phyloP scores from a whole-genome alignment of 2,329 filamentous ascomycete genomes.

The Penicillium sp. region DNA sequence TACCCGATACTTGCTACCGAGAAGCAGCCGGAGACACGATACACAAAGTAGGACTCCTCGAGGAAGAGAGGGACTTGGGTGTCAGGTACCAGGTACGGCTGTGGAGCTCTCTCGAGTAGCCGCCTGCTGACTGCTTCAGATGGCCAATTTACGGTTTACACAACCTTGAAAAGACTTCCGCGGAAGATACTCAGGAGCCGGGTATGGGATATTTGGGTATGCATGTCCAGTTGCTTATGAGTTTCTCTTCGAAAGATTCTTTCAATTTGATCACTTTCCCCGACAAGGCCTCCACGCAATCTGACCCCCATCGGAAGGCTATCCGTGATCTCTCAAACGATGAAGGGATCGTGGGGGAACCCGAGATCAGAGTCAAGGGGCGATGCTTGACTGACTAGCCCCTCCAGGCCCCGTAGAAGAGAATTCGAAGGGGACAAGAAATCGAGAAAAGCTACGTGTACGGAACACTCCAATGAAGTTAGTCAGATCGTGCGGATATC shows the following conservation, averaged over 20 bases:
- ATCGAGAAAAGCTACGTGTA: constrained; percentile 6
- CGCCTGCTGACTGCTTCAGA: not conserved
- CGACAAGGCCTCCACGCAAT: too few relatives aligned
- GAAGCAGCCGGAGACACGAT: not conserved
- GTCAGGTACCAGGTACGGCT: not conserved
- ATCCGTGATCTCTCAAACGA: too few relatives aligned
- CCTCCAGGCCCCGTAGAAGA: not conserved
- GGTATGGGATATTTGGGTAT: not conserved
- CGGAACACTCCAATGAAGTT: not conserved
- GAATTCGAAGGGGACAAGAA: not conserved
- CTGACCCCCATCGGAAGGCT: too few relatives aligned
- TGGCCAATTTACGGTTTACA: not conserved
- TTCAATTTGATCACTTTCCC: not conserved
- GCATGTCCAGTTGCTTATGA: too few relatives aligned
- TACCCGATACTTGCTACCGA: not conserved
- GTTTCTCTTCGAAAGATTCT: not conserved
- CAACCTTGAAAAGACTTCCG: not conserved
- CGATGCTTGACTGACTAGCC: not conserved
- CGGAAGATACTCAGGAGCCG: not conserved
- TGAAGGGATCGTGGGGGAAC: too few relatives aligned
- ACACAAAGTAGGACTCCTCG: not conserved
- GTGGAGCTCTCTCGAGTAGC: not conserved
- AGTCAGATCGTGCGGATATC: constrained; percentile 13
- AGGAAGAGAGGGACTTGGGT: not conserved
- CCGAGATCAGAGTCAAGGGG: not conserved